phyloP scores from a whole-genome alignment of 768 basidiomycete genomes.

The Xerocomellus chrysenteron region DNA sequence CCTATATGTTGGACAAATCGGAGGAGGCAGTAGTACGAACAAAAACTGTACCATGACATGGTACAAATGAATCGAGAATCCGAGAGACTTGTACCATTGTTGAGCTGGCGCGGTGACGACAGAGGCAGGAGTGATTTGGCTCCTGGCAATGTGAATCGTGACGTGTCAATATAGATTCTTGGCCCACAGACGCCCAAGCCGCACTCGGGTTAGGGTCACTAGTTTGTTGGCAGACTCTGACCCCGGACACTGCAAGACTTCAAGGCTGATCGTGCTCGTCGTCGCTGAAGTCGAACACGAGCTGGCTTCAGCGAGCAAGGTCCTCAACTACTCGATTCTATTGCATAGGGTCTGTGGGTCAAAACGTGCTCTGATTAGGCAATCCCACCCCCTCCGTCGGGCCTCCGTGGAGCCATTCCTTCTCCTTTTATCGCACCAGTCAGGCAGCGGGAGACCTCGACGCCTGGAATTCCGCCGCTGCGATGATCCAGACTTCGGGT shows the following conservation, averaged over 20 bases:
- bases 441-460: neutral
- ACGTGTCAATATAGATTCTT: too few relatives aligned
- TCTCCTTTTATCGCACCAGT: conserved; percentile 7
- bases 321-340: neutral
- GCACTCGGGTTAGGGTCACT: neutral
- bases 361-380: neutral
- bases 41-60: too few relatives aligned
- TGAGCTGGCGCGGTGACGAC: too few relatives aligned
- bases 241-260: conserved; percentile 22
- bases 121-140: too few relatives aligned
- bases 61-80: too few relatives aligned
- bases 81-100: too few relatives aligned
- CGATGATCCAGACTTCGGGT: conserved; percentile 17
- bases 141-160: too few relatives aligned
- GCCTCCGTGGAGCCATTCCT: neutral
- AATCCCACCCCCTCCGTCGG: neutral
- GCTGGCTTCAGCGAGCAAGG: neutral
- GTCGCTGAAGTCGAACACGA: conserved; percentile 10
- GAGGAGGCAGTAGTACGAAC: too few relatives aligned
- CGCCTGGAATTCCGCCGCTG: conserved; percentile 4
- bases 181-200: too few relatives aligned
- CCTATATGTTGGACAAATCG: too few relatives aligned
- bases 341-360: neutral
- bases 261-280: neutral
- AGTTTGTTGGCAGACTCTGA: conserved; percentile 7